A percentile compares a stretch with the other conserved stretches of the same genome.
These are phyloP conservation scores for Aspergillus melleus DNA, from an alignment of 2,329 filamentous ascomycete species.

Conservation along the genomic window DNA sequence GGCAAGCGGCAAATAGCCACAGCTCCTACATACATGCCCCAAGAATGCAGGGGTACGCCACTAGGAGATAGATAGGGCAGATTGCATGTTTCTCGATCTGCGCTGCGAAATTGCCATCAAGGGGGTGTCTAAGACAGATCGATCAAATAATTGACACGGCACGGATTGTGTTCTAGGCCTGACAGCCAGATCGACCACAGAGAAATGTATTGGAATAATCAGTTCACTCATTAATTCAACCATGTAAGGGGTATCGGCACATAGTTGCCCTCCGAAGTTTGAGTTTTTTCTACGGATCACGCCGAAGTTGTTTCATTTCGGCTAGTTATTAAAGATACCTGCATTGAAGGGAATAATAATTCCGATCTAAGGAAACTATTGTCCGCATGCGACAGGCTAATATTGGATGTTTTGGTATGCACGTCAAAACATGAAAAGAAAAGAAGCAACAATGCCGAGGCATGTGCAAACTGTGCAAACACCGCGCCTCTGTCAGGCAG, in stretches of 20 bases:
- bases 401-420: neutral
- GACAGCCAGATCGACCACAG: neutral
- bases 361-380: neutral
- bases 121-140: neutral
- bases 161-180: neutral
- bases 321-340: neutral
- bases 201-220: neutral
- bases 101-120: neutral
- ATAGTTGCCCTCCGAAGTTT: neutral
- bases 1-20: no score
- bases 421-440: neutral
- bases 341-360: neutral
- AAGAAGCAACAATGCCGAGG: neutral
- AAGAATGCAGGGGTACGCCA: neutral
- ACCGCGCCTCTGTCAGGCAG: neutral
- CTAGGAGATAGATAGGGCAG: neutral
- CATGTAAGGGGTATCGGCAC: neutral
- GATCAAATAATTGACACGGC: neutral
- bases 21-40: neutral
- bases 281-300: neutral
- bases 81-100: neutral
- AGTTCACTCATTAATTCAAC: neutral
- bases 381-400: neutral
- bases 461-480: neutral
- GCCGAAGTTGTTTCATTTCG: neutral